Conservation (phyloP, 352 stramenopile species). For the Phytopythium chamaehyphon region DNA sequence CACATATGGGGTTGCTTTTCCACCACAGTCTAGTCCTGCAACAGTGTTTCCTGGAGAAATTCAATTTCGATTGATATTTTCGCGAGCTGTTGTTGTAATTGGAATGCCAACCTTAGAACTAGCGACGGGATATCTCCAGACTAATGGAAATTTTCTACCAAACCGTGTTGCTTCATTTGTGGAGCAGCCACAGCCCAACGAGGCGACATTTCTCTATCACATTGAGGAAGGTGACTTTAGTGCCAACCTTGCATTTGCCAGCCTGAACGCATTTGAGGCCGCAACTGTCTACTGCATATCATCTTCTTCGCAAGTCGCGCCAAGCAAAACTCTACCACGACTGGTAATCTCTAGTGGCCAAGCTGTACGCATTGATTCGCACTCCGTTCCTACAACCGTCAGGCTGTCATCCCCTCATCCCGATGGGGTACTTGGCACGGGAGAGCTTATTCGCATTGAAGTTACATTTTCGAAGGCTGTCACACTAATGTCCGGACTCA, state of each 20-base stretch:
- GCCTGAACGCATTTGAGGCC: constrained; percentile 26
- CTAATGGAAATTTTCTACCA: constrained; percentile 33
- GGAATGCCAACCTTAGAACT: constrained; percentile 45
- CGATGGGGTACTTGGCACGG: constrained; percentile 46
- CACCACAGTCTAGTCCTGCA: constrained; percentile 38
- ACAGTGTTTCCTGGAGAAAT: constrained; percentile 60
- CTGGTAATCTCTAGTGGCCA: constrained; percentile 25
- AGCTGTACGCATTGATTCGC: constrained; percentile 42
- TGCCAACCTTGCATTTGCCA: constrained; percentile 50
- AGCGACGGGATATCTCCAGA: constrained; percentile 47
- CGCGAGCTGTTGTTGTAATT: constrained; percentile 40
- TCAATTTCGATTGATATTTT: constrained; percentile 63
- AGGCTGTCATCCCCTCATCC: constrained; percentile 47
- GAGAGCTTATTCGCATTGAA: constrained; percentile 65
- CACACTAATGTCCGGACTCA: constrained; percentile 58
- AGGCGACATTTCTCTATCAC: constrained; percentile 65
- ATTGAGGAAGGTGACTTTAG: constrained; percentile 51
- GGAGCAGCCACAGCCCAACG: constrained; percentile 32
- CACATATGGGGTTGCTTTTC: constrained; percentile 64
- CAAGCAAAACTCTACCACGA: constrained; percentile 27
- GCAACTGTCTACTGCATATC: constrained; percentile 43
- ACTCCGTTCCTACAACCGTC: constrained; percentile 51
- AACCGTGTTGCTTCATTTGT: constrained; percentile 48
- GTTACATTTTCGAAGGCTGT: constrained; percentile 64
- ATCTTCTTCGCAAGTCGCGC: constrained; percentile 32